Base-by-base conservation (phyloP, 768 basidiomycete species). In the Kwoniella sp. region DNA sequence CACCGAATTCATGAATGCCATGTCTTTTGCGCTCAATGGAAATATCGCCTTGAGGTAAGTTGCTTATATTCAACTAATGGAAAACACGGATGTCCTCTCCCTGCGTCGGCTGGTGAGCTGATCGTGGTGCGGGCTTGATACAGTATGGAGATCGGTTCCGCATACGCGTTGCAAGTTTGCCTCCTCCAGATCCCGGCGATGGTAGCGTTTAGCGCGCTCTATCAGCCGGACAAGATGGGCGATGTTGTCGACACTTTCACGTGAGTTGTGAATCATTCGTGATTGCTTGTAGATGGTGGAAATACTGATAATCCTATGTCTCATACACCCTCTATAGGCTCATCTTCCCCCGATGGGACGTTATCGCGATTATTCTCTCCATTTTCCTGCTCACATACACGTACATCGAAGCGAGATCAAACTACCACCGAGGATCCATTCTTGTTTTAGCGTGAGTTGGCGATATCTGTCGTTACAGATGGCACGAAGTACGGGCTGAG, bases 91-190 rank as follows among this genome's bases (percentile, higher is more conserved):
- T n/a, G n/a, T n/a, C n/a, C n/a, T n/a, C n/a, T n/a, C n/a, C n/a
- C n/a, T 34, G 34, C 5, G 5, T 13, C 7, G 34, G 13, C 34
- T 7, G 34, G 34, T 37, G 5, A 13, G 34, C 34, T 37, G 13
- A 37, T 37, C n/a, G 41, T 17, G 5, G 9, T 11, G 9, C 15
- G 8, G 5, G 9, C 41, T 45, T 4, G 41, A 45, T 9, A 28
- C 69, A 97, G 94, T 80, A 97, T 98, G 93, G 96, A 98, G 82
- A 98, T 99, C 73, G 96, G 96, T 15, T 98, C 96, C 0, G 96
- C 96, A 3, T 99, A 99, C 81, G 96, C 96, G 4, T 85, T 99
- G 2, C 96, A 99, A 81, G 96, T 99, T 17, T 99, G 96, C 80
- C 84, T 99, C 58, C 85, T 99, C 15, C 96, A 99, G 81, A 93